phyloP scores from a whole-genome alignment of 2,329 filamentous ascomycete species.

The Paecilomyces variotii region DNA sequence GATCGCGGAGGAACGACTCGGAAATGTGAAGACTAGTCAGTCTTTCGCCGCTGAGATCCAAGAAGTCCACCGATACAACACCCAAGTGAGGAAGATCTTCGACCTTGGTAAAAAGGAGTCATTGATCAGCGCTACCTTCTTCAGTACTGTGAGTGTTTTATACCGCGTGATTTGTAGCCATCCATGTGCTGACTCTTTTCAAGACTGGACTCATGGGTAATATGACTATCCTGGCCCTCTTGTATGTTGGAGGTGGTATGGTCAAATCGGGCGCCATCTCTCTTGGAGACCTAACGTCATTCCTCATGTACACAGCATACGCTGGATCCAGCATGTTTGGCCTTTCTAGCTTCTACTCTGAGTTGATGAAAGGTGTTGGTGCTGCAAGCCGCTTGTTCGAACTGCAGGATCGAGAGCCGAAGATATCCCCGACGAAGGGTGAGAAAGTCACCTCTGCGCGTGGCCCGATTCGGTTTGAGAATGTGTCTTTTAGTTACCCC shows the following conservation, averaged over 20 bases:
- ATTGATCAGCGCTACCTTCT: conserved; percentile 83
- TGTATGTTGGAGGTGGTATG: conserved; percentile 85
- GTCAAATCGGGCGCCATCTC: conserved; percentile 80
- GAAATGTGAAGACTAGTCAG: conserved; percentile 93
- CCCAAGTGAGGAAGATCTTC: conserved; percentile 87
- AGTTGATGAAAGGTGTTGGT: conserved; percentile 97
- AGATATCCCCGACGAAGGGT: conserved; percentile 80
- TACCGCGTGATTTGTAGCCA: background rate
- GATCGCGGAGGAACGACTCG: conserved; percentile 94
- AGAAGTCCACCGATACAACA: conserved; percentile 85
- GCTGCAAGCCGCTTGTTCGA: conserved; percentile 95
- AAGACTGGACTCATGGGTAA: conserved; percentile 89
- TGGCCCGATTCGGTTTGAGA: conserved; percentile 78
- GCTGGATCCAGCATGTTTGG: conserved; percentile 83
- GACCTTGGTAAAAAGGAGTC: conserved; percentile 79
- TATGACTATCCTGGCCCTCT: conserved; percentile 84
- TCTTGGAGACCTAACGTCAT: conserved; percentile 87
- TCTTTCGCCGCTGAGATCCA: conserved; percentile 90
- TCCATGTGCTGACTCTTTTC: conserved; percentile 16
- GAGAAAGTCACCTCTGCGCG: conserved; percentile 71
- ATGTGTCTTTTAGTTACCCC: conserved; percentile 85
- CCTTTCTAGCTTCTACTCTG: conserved; percentile 91
- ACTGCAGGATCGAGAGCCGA: conserved; percentile 79
- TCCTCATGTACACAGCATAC: conserved; percentile 96
- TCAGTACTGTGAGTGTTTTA: conserved; percentile 47